Percentiles rank a stretch among this genome's conserved stretches.
Evolutionary conservation across 495 filamentous ascomycete species (phyloP).

Genomic region (Aspergillus nanangensis): DNA sequence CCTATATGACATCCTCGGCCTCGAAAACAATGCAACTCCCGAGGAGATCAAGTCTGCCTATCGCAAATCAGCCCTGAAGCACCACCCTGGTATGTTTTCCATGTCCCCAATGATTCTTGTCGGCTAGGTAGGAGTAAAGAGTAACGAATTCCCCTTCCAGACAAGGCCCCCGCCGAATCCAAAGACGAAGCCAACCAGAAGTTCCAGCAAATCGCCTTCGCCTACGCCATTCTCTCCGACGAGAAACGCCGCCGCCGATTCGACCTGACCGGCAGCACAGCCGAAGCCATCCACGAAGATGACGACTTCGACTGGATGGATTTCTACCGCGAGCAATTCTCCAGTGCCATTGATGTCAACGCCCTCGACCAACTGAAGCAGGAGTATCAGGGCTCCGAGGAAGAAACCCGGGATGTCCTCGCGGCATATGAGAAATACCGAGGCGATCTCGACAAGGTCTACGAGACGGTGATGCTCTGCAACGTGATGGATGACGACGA

Average conservation of each 20-base stretch:
- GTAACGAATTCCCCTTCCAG: conserved; percentile 31
- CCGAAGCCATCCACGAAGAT: conserved; percentile 67
- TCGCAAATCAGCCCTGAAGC: conserved; percentile 78
- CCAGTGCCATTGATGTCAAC: conserved; percentile 62
- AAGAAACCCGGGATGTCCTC: conserved; percentile 74
- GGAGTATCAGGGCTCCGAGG: conserved; percentile 80
- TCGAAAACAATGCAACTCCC: conserved; percentile 64
- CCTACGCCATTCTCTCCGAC: conserved; percentile 89
- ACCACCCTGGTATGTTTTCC: conserved; percentile 73
- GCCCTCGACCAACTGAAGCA: conserved; percentile 67
- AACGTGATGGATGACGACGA: conserved; percentile 82
- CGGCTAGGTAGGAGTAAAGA: background rate
- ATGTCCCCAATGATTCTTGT: background rate
- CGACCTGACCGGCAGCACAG: conserved; percentile 82
- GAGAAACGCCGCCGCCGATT: conserved; percentile 72
- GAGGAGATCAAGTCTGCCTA: conserved; percentile 93
- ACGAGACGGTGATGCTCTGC: conserved; percentile 79
- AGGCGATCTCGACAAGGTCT: conserved; percentile 72
- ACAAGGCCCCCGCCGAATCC: conserved; percentile 64
- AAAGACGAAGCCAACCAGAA: conserved; percentile 66
- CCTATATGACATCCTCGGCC: conserved; percentile 83
- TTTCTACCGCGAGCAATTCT: conserved; percentile 81
- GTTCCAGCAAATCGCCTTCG: conserved; percentile 90
- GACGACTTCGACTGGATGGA: conserved; percentile 85
- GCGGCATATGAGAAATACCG: conserved; percentile 63